These are phyloP conservation scores for Saccharum hybrid DNA, from an alignment of 202 grass and related monocot genomes.

Conservation along the genomic window DNA sequence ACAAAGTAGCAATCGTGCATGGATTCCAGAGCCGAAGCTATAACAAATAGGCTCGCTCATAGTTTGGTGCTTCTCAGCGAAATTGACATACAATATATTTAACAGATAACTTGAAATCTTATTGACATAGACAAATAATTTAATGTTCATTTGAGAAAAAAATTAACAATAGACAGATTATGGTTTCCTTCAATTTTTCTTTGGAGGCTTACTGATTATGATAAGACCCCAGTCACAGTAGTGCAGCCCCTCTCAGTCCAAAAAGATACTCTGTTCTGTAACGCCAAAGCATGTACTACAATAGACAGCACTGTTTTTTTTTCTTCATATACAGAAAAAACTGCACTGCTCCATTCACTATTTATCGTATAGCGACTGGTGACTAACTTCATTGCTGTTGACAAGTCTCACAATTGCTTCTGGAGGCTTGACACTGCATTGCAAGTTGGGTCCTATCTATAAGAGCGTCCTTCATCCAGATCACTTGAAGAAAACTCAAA, in stretches of 20 bases:
- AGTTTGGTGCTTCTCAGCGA: too few species aligned
- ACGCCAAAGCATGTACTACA: not conserved
- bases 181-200: too few species aligned
- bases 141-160: too few species aligned
- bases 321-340: not conserved
- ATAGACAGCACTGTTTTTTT: not conserved
- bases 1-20: too few species aligned
- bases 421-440: not conserved
- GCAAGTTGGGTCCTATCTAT: constrained; percentile 2
- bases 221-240: too few species aligned
- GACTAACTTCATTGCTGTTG: not conserved
- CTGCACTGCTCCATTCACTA: not conserved
- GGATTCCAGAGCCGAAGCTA: too few species aligned
- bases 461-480: not conserved
- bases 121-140: too few species aligned
- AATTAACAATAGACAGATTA: too few species aligned
- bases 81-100: too few species aligned
- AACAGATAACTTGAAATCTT: too few species aligned
- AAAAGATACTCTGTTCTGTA: not conserved
- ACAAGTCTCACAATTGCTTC: not conserved
- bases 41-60: too few species aligned
- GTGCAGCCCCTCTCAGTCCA: not conserved
- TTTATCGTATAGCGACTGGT: not conserved
- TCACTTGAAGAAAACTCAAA: not conserved
- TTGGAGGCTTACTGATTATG: too few species aligned